These are phyloP conservation scores for Isatis tinctoria DNA, from an alignment of 345 rosid genomes.

Conservation along the genomic window DNA sequence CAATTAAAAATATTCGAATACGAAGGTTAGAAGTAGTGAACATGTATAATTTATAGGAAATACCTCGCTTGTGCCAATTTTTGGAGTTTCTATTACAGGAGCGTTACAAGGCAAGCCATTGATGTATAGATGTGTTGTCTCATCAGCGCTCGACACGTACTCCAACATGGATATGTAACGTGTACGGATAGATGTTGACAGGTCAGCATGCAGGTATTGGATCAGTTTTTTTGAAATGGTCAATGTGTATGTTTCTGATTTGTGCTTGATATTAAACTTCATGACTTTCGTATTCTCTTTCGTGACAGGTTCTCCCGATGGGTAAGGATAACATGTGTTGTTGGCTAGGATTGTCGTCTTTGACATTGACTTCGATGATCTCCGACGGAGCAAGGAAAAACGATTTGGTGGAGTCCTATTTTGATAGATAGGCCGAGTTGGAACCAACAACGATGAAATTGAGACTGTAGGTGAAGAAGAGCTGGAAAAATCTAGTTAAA, in stretches of 20 bases:
- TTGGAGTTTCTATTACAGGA: slow-evolving; percentile 58
- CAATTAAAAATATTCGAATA: not conserved
- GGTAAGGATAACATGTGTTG: slow-evolving; percentile 68
- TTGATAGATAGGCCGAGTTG: slow-evolving; percentile 56
- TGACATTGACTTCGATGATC: slow-evolving; percentile 55
- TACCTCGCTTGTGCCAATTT: slow-evolving; percentile 66
- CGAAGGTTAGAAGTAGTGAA: not conserved
- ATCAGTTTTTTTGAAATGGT: slow-evolving; percentile 45
- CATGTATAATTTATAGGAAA: not conserved
- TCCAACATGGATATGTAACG: slow-evolving; percentile 82
- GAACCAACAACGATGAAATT: slow-evolving; percentile 53
- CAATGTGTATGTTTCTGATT: slow-evolving; percentile 43
- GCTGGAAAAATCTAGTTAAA: slow-evolving; percentile 72
- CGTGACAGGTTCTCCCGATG: slow-evolving; percentile 62
- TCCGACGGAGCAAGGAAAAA: slow-evolving; percentile 72
- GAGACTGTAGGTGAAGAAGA: slow-evolving; percentile 69
- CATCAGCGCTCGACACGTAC: slow-evolving; percentile 48
- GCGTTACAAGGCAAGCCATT: slow-evolving; percentile 62
- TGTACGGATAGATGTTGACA: slow-evolving; percentile 40
- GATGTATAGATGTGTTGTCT: slow-evolving; percentile 76
- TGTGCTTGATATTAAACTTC: slow-evolving; percentile 55
- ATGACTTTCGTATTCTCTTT: slow-evolving; percentile 56
- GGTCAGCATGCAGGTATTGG: slow-evolving; percentile 45
- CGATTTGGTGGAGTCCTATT: slow-evolving; percentile 38
- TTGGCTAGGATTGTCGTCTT: slow-evolving; percentile 49